These are phyloP conservation scores for Boletus rex-veris DNA, from an alignment of 768 basidiomycete genomes.

Conservation along the genomic window DNA sequence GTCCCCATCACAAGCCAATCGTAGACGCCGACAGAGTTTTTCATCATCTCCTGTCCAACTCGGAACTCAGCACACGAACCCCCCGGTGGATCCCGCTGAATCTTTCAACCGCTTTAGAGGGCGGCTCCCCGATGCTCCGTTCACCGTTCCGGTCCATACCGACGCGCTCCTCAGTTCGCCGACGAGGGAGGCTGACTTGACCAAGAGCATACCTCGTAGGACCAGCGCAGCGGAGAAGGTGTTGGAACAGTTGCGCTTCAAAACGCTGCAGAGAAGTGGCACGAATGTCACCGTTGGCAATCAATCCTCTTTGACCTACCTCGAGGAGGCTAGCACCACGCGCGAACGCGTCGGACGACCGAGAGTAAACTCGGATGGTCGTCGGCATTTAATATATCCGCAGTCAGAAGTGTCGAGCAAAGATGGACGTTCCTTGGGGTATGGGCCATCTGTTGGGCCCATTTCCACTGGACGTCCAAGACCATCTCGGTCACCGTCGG, in stretches of 20 bases:
- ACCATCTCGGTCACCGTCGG: constrained; percentile 57
- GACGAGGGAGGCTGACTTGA: constrained; percentile 34
- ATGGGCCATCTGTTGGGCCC: constrained; percentile 22
- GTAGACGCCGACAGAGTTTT: constrained; percentile 32
- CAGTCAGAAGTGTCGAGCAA: constrained; percentile 23
- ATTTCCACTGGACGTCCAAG: constrained; percentile 43
- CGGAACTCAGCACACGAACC: constrained; percentile 8
- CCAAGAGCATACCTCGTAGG: constrained; percentile 37
- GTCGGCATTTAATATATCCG: constrained; percentile 21
- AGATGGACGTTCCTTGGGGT: constrained; percentile 21
- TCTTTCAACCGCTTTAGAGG: constrained; percentile 17
- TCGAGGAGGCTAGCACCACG: constrained; percentile 13
- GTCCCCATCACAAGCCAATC: constrained; percentile 18
- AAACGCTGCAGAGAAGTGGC: constrained; percentile 49
- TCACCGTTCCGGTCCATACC: constrained; percentile 15
- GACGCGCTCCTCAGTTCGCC: constrained; percentile 27
- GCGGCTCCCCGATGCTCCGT: constrained; percentile 20
- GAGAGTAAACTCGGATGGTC: constrained; percentile 31
- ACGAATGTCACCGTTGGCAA: constrained; percentile 10
- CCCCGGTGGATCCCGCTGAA: constrained; percentile 12
- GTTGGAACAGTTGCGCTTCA: constrained; percentile 58
- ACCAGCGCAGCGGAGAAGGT: constrained; percentile 68
- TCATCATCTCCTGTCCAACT: constrained; percentile 16
- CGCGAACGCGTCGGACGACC: constrained; percentile 23
- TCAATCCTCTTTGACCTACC: constrained; percentile 16